A percentile compares a stretch with the other conserved stretches of the same genome.
Conservation (phyloP, 306 rosid genomes). For the Quercus variabilis region DNA sequence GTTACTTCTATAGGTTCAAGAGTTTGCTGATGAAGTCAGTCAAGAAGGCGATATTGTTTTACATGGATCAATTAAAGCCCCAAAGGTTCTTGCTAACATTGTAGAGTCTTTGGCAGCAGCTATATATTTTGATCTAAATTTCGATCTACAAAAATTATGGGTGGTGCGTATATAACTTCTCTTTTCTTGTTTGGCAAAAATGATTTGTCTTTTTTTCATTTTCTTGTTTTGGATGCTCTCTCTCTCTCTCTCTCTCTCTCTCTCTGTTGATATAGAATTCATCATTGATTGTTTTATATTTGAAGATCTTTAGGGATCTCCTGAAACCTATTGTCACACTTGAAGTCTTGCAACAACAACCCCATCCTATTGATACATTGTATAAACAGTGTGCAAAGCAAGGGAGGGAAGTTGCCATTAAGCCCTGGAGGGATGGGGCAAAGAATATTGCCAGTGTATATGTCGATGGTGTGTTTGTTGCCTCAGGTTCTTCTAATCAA, state of each 20-base stretch:
- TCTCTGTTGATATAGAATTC: background rate
- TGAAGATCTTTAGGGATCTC: constrained; percentile 52
- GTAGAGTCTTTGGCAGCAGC: no score
- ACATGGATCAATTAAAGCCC: no score
- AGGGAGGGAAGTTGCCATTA: constrained; percentile 50
- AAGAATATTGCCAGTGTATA: constrained; percentile 26
- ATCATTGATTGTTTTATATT: background rate
- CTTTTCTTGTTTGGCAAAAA: no score
- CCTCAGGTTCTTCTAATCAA: constrained; percentile 57
- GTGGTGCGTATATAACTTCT: no score
- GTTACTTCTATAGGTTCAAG: no score
- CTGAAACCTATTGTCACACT: constrained; percentile 74
- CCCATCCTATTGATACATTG: constrained; percentile 63
- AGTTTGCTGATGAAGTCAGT: no score
- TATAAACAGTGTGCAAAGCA: constrained; percentile 61
- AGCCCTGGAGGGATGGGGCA: constrained; percentile 27
- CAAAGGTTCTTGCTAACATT: no score
- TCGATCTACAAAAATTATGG: no score
- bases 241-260: background rate
- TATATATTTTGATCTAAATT: no score
- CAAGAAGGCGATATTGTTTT: no score
- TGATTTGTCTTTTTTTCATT: no score
- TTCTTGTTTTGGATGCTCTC: no score
- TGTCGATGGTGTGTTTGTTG: constrained; percentile 23
- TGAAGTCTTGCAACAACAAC: constrained; percentile 41